phyloP scores from a whole-genome alignment of 2,329 filamentous ascomycete species.

The Zymoseptoria tritici region DNA sequence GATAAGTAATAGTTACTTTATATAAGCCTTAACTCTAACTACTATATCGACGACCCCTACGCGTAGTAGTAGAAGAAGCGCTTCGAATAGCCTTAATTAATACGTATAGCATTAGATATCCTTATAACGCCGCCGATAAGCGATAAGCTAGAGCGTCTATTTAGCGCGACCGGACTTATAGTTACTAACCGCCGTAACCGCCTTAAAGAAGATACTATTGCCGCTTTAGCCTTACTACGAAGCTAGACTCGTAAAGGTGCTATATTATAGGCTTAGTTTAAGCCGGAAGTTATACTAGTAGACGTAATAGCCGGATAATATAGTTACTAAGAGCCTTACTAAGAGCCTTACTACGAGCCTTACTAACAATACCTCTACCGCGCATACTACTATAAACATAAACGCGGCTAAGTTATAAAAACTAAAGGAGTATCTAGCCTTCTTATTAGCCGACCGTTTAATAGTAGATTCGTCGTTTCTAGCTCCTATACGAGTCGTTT shows the following conservation, averaged over 20 bases:
- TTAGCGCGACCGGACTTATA: neutral
- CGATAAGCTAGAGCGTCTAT: neutral
- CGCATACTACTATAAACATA: neutral
- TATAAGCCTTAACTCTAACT: neutral
- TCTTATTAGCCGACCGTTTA: no score
- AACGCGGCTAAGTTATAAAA: no score
- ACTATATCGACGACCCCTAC: neutral
- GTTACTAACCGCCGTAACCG: neutral
- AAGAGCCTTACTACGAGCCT: neutral
- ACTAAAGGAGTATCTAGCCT: no score
- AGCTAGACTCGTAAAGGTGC: neutral
- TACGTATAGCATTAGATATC: neutral
- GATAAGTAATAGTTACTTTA: neutral
- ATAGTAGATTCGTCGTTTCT: no score
- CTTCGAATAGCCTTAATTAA: neutral
- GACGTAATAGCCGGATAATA: neutral
- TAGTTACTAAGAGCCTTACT: neutral
- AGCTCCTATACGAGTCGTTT: no score
- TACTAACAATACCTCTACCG: neutral
- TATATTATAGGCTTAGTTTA: neutral
- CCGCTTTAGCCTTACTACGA: neutral
- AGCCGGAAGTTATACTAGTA: neutral
- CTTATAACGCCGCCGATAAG: neutral
- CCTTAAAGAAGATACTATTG: neutral
- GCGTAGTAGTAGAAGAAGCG: neutral